Evolutionary conservation across 345 rosid genomes (phyloP).

Genomic region (Raphanus raphanistrum): DNA sequence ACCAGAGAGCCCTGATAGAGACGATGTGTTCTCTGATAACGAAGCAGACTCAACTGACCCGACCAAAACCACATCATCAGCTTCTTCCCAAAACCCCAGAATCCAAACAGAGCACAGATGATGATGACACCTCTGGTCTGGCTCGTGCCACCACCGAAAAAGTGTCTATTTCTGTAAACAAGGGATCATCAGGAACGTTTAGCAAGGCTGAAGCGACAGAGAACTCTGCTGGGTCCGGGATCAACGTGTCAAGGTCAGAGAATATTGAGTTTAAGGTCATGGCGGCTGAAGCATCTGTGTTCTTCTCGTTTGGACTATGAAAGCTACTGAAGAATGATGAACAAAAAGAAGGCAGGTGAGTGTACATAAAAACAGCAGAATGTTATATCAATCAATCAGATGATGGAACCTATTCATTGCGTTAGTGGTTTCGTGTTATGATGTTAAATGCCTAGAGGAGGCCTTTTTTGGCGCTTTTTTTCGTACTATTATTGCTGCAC

Average conservation of each 20-base stretch:
- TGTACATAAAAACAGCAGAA: constrained; percentile 24
- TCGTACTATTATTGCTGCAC: no score
- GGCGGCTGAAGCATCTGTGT: constrained; percentile 90
- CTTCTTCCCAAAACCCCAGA: constrained; percentile 34
- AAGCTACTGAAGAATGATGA: constrained; percentile 51
- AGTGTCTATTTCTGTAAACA: constrained; percentile 45
- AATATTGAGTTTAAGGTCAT: constrained; percentile 72
- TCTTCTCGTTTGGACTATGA: constrained; percentile 72
- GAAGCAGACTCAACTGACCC: constrained; percentile 45
- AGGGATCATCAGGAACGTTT: constrained; percentile 31
- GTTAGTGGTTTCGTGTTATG: constrained; percentile 9
- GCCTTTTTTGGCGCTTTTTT: no score
- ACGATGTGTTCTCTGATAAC: constrained; percentile 73
- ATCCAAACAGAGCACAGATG: constrained; percentile 37
- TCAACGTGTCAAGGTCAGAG: constrained; percentile 37
- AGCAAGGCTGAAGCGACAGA: constrained; percentile 26
- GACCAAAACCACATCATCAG: constrained; percentile 27
- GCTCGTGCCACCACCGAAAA: constrained; percentile 47
- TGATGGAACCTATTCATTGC: constrained; percentile 23
- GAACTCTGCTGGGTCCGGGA: constrained; percentile 31
- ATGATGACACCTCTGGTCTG: constrained; percentile 42
- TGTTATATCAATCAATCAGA: constrained; percentile 14
- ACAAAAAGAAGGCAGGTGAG: neutral
- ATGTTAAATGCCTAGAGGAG: no score
- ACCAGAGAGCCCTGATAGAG: constrained; percentile 48